phyloP scores from a whole-genome alignment of 306 rosid species.

The Abrus precatorius region DNA sequence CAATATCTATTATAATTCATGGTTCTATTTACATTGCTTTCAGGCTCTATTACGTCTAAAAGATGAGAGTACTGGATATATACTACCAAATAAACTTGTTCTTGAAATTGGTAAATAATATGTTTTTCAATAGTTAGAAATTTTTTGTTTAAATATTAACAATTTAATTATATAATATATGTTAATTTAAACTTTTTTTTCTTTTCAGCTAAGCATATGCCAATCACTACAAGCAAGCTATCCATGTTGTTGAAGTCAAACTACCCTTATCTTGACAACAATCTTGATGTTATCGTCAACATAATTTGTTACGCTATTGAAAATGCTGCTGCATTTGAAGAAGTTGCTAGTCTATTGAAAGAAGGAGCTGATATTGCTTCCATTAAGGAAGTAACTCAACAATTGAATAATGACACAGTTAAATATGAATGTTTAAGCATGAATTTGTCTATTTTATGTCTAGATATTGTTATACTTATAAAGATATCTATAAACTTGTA shows the following conservation, averaged over 20 bases:
- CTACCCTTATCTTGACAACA: constrained; percentile 49
- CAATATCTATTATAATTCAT: neutral
- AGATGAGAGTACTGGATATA: constrained; percentile 97
- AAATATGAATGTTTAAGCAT: too few relatives aligned
- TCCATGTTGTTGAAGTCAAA: constrained; percentile 71
- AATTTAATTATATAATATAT: neutral
- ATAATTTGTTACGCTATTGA: too few relatives aligned
- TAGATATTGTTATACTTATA: too few relatives aligned
- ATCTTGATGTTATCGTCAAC: too few relatives aligned
- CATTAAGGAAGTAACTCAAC: too few relatives aligned
- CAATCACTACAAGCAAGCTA: constrained; percentile 64
- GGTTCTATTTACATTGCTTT: constrained; percentile 44
- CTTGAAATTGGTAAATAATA: constrained; percentile 72
- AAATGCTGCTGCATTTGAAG: too few relatives aligned
- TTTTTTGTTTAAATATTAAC: neutral
- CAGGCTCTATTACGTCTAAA: constrained; percentile 86
- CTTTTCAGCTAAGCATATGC: constrained; percentile 83
- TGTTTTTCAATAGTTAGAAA: neutral
- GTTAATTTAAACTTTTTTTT: constrained; percentile 34
- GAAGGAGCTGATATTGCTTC: too few relatives aligned
- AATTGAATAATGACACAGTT: too few relatives aligned
- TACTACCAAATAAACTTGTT: constrained; percentile 88
- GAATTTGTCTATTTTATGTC: too few relatives aligned
- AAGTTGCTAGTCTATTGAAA: too few relatives aligned
- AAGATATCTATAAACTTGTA: too few relatives aligned